Percentiles rank a stretch among this genome's conserved stretches.
Conservation (phyloP, 1,139 yeast genomes). For the Citeromyces hawaiiensis region DNA sequence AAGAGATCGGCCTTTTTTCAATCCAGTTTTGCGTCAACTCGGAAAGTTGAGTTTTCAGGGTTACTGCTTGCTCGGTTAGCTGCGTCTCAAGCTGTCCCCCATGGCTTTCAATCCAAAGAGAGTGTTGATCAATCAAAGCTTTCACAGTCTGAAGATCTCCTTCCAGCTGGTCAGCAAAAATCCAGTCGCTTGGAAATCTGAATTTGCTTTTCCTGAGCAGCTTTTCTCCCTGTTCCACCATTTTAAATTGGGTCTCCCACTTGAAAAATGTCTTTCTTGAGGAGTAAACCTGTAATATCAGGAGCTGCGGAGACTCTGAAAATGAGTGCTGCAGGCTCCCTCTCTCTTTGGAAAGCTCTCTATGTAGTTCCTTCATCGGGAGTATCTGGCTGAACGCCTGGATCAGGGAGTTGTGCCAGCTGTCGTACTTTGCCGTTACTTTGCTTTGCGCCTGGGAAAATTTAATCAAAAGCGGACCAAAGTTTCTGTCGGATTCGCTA, state of each 20-base stretch:
- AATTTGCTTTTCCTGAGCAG: slow-evolving; percentile 30
- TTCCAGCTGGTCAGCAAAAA: slow-evolving; percentile 60
- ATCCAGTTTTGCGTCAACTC: slow-evolving; percentile 27
- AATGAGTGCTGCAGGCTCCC: slow-evolving; percentile 19
- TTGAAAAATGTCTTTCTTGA: slow-evolving; percentile 8
- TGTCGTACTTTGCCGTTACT: slow-evolving; percentile 40
- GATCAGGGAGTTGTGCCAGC: slow-evolving; percentile 26
- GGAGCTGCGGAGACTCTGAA: slow-evolving; percentile 15
- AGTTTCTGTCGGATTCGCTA: slow-evolving; percentile 22
- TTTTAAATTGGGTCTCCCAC: slow-evolving; percentile 18
- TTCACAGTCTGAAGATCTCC: slow-evolving; percentile 30
- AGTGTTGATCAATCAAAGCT: slow-evolving; percentile 27
- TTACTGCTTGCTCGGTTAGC: slow-evolving; percentile 26
- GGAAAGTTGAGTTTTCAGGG: slow-evolving; percentile 22
- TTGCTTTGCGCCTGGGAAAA: slow-evolving; percentile 42
- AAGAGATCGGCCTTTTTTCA: slow-evolving; percentile 33
- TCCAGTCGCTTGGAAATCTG: slow-evolving; percentile 41
- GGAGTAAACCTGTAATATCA: slow-evolving; percentile 12
- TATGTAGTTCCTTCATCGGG: slow-evolving; percentile 6
- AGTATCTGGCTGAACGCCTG: not conserved
- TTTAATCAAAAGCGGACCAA: slow-evolving; percentile 26
- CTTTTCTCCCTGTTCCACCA: slow-evolving; percentile 28
- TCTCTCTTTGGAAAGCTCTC: slow-evolving; percentile 16
- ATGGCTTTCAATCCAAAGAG: slow-evolving; percentile 27
- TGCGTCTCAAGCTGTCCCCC: slow-evolving; percentile 26